A percentile compares a stretch with the other conserved stretches of the same genome.
These are phyloP conservation scores for Pythium biforme DNA, from an alignment of 352 stramenopile species.

Conservation along the genomic window DNA sequence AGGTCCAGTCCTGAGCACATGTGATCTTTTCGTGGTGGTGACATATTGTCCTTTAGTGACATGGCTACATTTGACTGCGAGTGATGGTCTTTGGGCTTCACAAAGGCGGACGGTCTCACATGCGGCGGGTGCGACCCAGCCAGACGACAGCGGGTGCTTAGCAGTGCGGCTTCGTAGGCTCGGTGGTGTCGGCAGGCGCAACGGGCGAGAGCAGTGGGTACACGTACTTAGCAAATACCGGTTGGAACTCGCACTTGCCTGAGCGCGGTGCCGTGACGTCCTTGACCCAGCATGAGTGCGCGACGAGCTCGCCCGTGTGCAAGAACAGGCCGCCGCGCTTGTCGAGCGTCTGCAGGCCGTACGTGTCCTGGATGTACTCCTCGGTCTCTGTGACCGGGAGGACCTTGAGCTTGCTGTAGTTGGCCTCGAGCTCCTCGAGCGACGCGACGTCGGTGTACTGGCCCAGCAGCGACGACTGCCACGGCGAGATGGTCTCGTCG, in stretches of 20 bases:
- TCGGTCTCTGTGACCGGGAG: slow-evolving; percentile 35
- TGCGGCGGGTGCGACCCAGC: neutral
- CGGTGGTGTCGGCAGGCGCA: neutral
- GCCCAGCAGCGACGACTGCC: slow-evolving; percentile 31
- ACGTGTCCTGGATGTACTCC: slow-evolving; percentile 43
- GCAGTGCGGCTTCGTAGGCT: neutral
- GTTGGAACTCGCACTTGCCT: slow-evolving; percentile 33
- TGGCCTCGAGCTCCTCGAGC: slow-evolving; percentile 28
- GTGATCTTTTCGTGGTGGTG: neutral
- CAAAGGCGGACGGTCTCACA: neutral
- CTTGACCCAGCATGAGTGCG: slow-evolving; percentile 35
- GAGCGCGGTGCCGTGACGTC: slow-evolving; percentile 8
- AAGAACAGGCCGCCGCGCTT: slow-evolving; percentile 29
- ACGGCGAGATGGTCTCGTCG: slow-evolving; percentile 37
- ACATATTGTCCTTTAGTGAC: neutral
- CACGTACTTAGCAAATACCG: slow-evolving; percentile 43
- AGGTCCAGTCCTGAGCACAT: neutral
- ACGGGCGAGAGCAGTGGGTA: slow-evolving; percentile 25
- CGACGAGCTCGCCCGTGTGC: slow-evolving; percentile 28
- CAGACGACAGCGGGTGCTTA: neutral
- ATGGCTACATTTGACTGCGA: slow-evolving; percentile 5
- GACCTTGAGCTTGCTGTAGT: slow-evolving; percentile 34
- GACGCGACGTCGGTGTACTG: slow-evolving; percentile 33
- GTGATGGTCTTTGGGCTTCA: neutral
- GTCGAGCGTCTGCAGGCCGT: slow-evolving; percentile 37